phyloP scores from a whole-genome alignment of 768 basidiomycete species.

The Scleroderma bovista region DNA sequence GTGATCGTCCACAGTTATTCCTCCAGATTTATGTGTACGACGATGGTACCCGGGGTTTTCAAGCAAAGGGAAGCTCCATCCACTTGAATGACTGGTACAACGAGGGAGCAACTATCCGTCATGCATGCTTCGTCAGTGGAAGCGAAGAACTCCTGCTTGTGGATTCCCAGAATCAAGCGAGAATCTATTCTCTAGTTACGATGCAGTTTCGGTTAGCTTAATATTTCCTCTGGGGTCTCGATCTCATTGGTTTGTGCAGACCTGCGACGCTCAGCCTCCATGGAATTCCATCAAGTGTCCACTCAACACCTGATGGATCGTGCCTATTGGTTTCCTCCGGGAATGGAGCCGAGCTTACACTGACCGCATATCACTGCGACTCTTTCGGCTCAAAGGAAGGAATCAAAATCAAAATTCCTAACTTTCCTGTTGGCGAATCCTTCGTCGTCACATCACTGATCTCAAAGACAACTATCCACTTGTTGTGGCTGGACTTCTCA shows the following conservation, averaged over 20 bases:
- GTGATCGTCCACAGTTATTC: slow-evolving; percentile 13
- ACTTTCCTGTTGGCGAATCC: slow-evolving; percentile 12
- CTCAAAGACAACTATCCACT: slow-evolving; percentile 33
- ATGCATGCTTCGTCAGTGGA: slow-evolving; percentile 37
- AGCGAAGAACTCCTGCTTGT: slow-evolving; percentile 44
- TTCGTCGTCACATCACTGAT: slow-evolving; percentile 39
- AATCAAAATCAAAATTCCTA: slow-evolving; percentile 28
- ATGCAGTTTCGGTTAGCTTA: slow-evolving; percentile 42
- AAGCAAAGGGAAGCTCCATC: slow-evolving; percentile 33
- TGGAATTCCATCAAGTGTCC: too few species aligned
- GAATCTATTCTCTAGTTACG: slow-evolving; percentile 44
- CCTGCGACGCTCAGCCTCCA: too few species aligned
- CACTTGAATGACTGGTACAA: slow-evolving; percentile 40
- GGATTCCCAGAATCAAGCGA: slow-evolving; percentile 33
- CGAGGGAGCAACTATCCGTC: slow-evolving; percentile 20
- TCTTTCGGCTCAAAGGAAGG: slow-evolving; percentile 46
- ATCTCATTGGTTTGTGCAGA: slow-evolving; percentile 18
- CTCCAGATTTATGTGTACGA: slow-evolving; percentile 43
- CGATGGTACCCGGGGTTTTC: slow-evolving; percentile 36
- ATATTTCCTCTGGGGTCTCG: not conserved
- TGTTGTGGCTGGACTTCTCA: slow-evolving; percentile 34
- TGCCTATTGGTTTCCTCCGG: too few species aligned
- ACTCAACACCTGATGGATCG: too few species aligned
- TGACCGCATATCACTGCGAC: slow-evolving; percentile 45
- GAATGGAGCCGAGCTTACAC: too few species aligned